These are phyloP conservation scores for Entophlyctis luteolus DNA, from an alignment of 192 early-diverging fungal genomes.

Conservation along the genomic window DNA sequence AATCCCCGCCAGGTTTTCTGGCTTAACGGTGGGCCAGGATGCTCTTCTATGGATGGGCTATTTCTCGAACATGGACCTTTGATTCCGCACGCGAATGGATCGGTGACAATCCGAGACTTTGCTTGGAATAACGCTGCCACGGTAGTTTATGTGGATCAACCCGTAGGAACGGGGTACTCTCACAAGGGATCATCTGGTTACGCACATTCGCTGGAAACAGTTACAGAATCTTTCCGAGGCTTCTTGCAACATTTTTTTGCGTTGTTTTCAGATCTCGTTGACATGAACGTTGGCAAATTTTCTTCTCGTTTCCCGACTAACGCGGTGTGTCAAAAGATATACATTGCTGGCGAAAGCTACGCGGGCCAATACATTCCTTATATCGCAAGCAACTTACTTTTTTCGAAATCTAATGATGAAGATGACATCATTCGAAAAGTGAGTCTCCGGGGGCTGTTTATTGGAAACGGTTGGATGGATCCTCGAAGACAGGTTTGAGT, in stretches of 20 bases:
- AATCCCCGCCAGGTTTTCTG: conserved; percentile 7
- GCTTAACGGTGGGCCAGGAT: conserved; percentile 40
- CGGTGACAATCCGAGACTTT: neutral
- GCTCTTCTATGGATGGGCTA: conserved; percentile 32
- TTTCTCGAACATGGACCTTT: conserved; percentile 60
- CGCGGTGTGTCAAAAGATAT: conserved; percentile 38
- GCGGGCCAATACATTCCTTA: conserved; percentile 73
- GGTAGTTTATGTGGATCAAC: conserved; percentile 30
- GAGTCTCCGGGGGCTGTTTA: conserved; percentile 52
- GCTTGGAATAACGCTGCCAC: conserved; percentile 7
- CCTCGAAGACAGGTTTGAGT: conserved; percentile 47
- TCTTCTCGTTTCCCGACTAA: conserved; percentile 1
- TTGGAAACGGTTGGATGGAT: conserved; percentile 80
- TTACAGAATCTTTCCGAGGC: conserved; percentile 40
- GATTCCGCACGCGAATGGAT: neutral
- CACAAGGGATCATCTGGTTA: conserved; percentile 25
- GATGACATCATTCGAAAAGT: conserved; percentile 2
- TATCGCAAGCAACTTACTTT: conserved; percentile 54
- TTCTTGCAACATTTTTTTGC: conserved; percentile 58
- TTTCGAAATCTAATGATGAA: conserved; percentile 24
- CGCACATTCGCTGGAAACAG: conserved; percentile 18
- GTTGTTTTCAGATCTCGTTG: conserved; percentile 60
- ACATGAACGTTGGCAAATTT: conserved; percentile 18
- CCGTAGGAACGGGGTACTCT: conserved; percentile 27
- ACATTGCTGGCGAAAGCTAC: conserved; percentile 70